Percentiles rank a stretch among this genome's conserved stretches.
Conservation (phyloP, 2,329 filamentous ascomycete genomes). For the Penicillium sp. region DNA sequence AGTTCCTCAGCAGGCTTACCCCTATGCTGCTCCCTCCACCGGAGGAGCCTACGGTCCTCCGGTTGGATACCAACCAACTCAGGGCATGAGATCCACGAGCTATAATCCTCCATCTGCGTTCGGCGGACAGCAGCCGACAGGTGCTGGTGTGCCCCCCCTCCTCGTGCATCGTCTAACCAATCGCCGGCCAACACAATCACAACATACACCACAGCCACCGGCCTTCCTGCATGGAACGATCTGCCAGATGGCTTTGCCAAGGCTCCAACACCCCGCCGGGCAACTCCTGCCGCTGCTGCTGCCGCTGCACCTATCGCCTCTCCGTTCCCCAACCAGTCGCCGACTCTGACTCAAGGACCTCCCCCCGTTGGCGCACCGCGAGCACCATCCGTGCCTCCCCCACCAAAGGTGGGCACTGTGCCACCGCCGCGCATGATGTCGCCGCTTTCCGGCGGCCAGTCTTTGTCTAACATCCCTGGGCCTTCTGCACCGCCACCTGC, state of each 20-base stretch:
- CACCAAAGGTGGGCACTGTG: constrained; percentile 71
- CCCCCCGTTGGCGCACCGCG: constrained; percentile 60
- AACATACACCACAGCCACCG: constrained; percentile 61
- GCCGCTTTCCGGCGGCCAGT: constrained; percentile 59
- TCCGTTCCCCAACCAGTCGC: constrained; percentile 70
- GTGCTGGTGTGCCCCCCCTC: constrained; percentile 57
- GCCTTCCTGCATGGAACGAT: constrained; percentile 88
- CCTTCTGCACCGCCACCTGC: constrained; percentile 51
- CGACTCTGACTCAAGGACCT: constrained; percentile 38
- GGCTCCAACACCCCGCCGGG: constrained; percentile 66
- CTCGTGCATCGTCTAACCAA: constrained; percentile 65
- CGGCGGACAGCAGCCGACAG: constrained; percentile 47
- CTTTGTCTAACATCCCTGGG: constrained; percentile 60
- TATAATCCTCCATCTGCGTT: constrained; percentile 46
- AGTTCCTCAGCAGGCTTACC: constrained; percentile 25
- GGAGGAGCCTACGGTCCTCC: constrained; percentile 36
- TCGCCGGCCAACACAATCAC: constrained; percentile 63
- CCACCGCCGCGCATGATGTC: constrained; percentile 68
- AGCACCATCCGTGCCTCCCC: constrained; percentile 73
- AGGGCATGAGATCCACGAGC: constrained; percentile 34
- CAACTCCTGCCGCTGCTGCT: constrained; percentile 68
- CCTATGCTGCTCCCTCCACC: constrained; percentile 34
- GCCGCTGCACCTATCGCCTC: constrained; percentile 63
- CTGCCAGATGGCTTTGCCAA: constrained; percentile 79
- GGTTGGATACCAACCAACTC: constrained; percentile 60